Evolutionary conservation across 192 early-diverging fungal species (phyloP).

Genomic region (Oehlia diaphana): DNA sequence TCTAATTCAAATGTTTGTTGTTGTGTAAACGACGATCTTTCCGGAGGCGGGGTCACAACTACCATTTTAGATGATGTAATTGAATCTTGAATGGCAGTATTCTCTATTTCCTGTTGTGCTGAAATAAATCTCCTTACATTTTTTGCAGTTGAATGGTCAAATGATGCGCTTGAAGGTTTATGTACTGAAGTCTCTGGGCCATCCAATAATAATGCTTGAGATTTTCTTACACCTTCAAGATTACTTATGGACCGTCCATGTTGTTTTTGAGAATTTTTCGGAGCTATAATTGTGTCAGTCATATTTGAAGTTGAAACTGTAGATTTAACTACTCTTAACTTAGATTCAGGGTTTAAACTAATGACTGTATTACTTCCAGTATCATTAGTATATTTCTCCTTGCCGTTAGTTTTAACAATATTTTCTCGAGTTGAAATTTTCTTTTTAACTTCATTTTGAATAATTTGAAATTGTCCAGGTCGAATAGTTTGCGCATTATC

Average conservation of each 20-base stretch:
- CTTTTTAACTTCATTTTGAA: neutral
- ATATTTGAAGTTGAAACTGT: neutral
- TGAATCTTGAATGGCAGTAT: too few relatives aligned
- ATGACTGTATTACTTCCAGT: neutral
- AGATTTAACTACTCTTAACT: neutral
- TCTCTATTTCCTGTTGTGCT: neutral
- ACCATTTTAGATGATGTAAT: too few relatives aligned
- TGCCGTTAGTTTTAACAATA: neutral
- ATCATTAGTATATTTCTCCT: neutral
- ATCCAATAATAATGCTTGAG: neutral
- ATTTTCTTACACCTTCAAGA: neutral
- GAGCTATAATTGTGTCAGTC: neutral
- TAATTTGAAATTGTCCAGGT: neutral
- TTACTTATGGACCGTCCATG: neutral
- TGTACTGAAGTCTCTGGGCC: neutral
- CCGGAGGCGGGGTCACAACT: neutral
- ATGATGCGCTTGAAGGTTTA: neutral
- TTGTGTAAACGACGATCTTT: neutral
- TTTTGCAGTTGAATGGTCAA: neutral
- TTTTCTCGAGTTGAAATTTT: neutral
- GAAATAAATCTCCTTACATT: neutral
- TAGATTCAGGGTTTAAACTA: neutral
- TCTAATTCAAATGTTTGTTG: neutral
- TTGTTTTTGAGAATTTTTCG: neutral
- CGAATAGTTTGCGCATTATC: constrained; percentile 1